Conservation (phyloP, 2,329 filamentous ascomycete species). For the Juglanconis sp. region DNA sequence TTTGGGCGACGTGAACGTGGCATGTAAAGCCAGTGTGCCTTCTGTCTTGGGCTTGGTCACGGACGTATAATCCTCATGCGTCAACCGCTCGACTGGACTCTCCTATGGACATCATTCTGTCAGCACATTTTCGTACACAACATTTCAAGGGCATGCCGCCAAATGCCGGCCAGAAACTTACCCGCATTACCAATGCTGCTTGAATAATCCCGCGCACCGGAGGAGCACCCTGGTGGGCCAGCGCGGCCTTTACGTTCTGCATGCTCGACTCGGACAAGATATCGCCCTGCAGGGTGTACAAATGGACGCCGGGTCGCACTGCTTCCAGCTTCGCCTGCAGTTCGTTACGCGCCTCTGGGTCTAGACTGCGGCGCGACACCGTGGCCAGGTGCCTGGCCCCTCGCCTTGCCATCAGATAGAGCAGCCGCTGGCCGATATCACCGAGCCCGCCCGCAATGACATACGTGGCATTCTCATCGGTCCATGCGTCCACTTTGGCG, state of each 20-base stretch:
- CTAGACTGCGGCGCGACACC: constrained; percentile 15
- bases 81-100: constrained; percentile 51
- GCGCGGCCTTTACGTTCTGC: neutral
- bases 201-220: constrained; percentile 44
- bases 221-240: constrained; percentile 30
- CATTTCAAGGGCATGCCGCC: too few relatives aligned
- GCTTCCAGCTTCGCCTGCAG: neutral
- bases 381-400: constrained; percentile 20
- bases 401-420: constrained; percentile 17
- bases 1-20: constrained; percentile 34
- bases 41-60: constrained; percentile 44
- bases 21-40: constrained; percentile 52
- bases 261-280: neutral
- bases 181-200: constrained; percentile 45
- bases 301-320: neutral
- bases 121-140: too few relatives aligned
- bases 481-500: constrained; percentile 1
- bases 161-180: constrained; percentile 27
- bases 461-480: constrained; percentile 11
- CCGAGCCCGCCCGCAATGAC: constrained; percentile 21
- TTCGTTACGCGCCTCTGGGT: neutral
- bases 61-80: constrained; percentile 41
- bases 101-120: constrained; percentile 29
- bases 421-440: constrained; percentile 19
- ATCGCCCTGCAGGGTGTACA: neutral